Evolutionary conservation across 352 stramenopile species (phyloP).

Genomic region (Peronosclerospora sorghi): DNA sequence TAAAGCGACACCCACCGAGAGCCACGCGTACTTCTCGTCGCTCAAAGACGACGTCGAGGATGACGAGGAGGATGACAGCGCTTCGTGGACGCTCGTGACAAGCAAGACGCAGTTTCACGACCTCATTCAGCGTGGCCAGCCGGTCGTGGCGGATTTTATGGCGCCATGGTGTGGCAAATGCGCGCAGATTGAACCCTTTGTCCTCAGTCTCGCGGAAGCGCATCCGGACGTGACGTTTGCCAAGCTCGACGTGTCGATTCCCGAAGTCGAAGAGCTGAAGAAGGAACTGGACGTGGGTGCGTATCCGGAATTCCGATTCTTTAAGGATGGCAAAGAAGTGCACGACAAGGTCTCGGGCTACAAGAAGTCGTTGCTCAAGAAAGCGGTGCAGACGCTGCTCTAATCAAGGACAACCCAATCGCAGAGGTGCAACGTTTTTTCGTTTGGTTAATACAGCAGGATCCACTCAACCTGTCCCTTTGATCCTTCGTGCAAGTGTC

Average conservation of each 20-base stretch:
- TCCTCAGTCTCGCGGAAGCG: conserved; percentile 53
- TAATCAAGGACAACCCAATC: conserved; percentile 3
- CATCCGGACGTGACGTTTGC: conserved; percentile 65
- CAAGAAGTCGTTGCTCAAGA: conserved; percentile 78
- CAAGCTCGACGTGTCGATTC: conserved; percentile 63
- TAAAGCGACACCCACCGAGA: conserved; percentile 69
- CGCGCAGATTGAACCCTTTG: conserved; percentile 68
- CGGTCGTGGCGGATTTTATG: conserved; percentile 72
- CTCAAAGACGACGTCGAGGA: conserved; percentile 40
- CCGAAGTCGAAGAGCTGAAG: conserved; percentile 66
- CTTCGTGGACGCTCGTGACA: conserved; percentile 40
- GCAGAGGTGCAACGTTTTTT: not conserved
- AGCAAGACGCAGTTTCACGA: conserved; percentile 49
- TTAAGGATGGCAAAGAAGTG: conserved; percentile 72
- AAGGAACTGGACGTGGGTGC: conserved; percentile 56
- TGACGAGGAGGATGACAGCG: conserved; percentile 32
- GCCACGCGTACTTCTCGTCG: conserved; percentile 78
- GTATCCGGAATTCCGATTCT: conserved; percentile 81
- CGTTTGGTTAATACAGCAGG: too few species aligned
- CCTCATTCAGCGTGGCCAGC: conserved; percentile 56
- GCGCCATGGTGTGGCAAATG: conserved; percentile 85
- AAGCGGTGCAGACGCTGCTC: conserved; percentile 45
- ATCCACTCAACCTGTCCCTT: too few species aligned
- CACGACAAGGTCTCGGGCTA: conserved; percentile 63
- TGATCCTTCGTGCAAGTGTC: not conserved